Evolutionary conservation across 2,329 filamentous ascomycete genomes (phyloP).

Genomic region (Mariannaea elegans): DNA sequence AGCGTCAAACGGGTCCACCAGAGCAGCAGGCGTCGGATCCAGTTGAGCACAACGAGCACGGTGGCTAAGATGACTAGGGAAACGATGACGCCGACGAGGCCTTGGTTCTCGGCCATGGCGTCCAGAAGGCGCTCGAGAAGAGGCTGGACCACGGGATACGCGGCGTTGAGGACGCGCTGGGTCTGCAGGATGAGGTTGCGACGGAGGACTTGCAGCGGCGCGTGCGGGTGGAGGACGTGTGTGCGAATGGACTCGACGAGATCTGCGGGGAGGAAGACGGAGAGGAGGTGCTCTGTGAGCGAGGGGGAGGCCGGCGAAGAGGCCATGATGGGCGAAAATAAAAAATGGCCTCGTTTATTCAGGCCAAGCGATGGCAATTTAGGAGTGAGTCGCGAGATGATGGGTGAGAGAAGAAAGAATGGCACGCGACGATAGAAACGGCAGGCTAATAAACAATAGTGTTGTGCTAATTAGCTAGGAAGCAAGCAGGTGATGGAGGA

Average conservation of each 20-base stretch:
- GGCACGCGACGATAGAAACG: neutral
- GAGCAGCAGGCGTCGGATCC: constrained; percentile 75
- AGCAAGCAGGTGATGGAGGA: neutral
- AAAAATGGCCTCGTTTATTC: neutral
- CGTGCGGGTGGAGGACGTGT: constrained; percentile 57
- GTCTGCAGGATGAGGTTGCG: constrained; percentile 44
- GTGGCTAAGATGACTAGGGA: constrained; percentile 54
- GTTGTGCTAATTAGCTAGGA: neutral
- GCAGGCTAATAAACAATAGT: neutral
- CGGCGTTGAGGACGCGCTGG: constrained; percentile 41
- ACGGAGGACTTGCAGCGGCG: constrained; percentile 54
- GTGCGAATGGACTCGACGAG: constrained; percentile 54
- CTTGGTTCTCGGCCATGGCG: constrained; percentile 47
- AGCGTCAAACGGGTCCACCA: constrained; percentile 79
- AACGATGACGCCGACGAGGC: constrained; percentile 43
- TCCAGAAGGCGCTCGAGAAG: constrained; percentile 51
- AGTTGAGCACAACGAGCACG: constrained; percentile 73
- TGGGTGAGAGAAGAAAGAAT: neutral
- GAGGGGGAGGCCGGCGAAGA: constrained; percentile 39
- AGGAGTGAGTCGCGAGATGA: neutral
- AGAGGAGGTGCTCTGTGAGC: constrained; percentile 47
- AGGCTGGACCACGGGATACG: constrained; percentile 55
- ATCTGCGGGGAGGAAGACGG: constrained; percentile 56
- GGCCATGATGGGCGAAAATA: constrained; percentile 38
- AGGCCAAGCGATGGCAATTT: neutral